Percentiles rank a stretch among this genome's conserved stretches.
phyloP scores from a whole-genome alignment of 2,329 filamentous ascomycete species.

The Phialophora macrospora region DNA sequence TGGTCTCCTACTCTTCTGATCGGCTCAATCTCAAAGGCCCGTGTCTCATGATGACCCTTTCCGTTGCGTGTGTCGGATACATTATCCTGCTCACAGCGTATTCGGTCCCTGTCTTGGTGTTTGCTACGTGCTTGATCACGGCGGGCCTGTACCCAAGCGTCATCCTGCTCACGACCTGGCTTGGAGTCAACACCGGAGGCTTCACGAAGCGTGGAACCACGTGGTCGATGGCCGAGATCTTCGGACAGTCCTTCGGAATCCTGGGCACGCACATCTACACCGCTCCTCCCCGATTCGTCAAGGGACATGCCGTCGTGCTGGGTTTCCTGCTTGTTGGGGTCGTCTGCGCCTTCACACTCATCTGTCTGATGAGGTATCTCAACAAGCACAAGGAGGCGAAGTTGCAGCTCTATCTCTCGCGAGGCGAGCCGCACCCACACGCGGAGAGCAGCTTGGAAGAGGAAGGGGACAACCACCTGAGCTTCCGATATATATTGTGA shows the following conservation, averaged over 20 bases:
- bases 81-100: conserved; percentile 18
- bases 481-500: conserved; percentile 25
- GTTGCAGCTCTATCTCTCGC: neutral
- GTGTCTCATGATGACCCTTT: conserved; percentile 14
- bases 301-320: conserved; percentile 30
- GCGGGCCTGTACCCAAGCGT: conserved; percentile 26
- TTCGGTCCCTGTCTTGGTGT: conserved; percentile 6
- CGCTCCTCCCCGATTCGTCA: conserved; percentile 26
- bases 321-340: conserved; percentile 18
- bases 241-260: conserved; percentile 28
- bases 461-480: conserved; percentile 11
- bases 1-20: conserved; percentile 15
- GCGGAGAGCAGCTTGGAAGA: conserved; percentile 19
- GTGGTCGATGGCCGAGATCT: conserved; percentile 24
- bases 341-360: conserved; percentile 9
- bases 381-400: conserved; percentile 22
- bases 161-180: conserved; percentile 23
- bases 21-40: conserved; percentile 15
- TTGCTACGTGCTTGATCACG: conserved; percentile 27
- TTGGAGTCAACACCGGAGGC: conserved; percentile 23
- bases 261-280: conserved; percentile 26
- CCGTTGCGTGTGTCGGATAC: conserved; percentile 12
- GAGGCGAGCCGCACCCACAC: conserved; percentile 20
- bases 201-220: conserved; percentile 30
- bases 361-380: conserved; percentile 22